These are phyloP conservation scores for Phytophthora megakarya DNA, from an alignment of 352 stramenopile species.

Conservation along the genomic window DNA sequence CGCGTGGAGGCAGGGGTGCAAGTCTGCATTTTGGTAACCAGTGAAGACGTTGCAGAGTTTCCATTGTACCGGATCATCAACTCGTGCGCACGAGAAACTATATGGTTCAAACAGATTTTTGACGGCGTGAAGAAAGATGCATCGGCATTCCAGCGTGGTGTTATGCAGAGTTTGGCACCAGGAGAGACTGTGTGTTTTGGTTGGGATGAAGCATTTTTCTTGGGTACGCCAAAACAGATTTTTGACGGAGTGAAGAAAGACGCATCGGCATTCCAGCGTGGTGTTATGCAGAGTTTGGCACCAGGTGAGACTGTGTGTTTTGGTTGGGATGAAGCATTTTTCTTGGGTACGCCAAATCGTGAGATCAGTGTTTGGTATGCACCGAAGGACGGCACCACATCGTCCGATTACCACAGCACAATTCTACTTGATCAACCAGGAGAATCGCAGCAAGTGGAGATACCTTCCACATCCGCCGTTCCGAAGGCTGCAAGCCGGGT, in stretches of 20 bases:
- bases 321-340: slow-evolving; percentile 87
- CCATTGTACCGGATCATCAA: slow-evolving; percentile 87
- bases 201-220: slow-evolving; percentile 87
- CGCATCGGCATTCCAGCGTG: slow-evolving; percentile 49
- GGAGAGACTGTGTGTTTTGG: slow-evolving; percentile 78
- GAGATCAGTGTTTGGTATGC: slow-evolving; percentile 67
- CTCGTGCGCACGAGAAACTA: slow-evolving; percentile 61
- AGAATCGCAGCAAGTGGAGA: slow-evolving; percentile 65
- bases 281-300: slow-evolving; percentile 69
- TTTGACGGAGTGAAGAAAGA: slow-evolving; percentile 74
- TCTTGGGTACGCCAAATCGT: slow-evolving; percentile 68
- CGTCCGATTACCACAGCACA: slow-evolving; percentile 48
- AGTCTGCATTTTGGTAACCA: slow-evolving; percentile 76
- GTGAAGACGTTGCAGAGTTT: slow-evolving; percentile 62
- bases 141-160: slow-evolving; percentile 53
- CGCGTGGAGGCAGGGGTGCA: slow-evolving; percentile 73
- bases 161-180: slow-evolving; percentile 72
- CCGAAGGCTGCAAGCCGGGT: slow-evolving; percentile 41
- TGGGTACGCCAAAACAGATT: too few species aligned
- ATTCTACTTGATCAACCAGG: slow-evolving; percentile 77
- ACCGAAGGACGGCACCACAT: slow-evolving; percentile 40
- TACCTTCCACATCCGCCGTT: slow-evolving; percentile 44
- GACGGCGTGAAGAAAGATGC: slow-evolving; percentile 66
- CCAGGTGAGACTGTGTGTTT: slow-evolving; percentile 78
- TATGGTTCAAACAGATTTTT: slow-evolving; percentile 86